phyloP scores from a whole-genome alignment of 169 alveolate species.

The Toxoplasma gondii region DNA sequence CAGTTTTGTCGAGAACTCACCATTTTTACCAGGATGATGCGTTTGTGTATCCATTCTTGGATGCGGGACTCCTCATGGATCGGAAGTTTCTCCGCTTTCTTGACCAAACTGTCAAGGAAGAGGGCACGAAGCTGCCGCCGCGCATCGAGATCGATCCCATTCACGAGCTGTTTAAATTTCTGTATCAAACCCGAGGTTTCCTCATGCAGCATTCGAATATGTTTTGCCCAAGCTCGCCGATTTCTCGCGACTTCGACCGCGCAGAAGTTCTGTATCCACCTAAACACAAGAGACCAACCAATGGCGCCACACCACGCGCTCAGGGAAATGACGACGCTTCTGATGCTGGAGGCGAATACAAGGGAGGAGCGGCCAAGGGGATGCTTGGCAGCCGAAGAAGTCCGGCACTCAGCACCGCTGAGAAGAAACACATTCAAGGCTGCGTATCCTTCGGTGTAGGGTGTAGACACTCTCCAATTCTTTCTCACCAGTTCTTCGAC shows the following conservation, averaged over 20 bases:
- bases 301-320: not conserved
- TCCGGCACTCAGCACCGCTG: not conserved
- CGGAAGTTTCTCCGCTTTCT: not conserved
- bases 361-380: not conserved
- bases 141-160: slow-evolving; percentile 39
- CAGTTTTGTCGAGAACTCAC: slow-evolving; percentile 2
- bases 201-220: slow-evolving; percentile 43
- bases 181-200: slow-evolving; percentile 26
- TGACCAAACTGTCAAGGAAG: not conserved
- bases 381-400: not conserved
- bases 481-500: slow-evolving; percentile 59
- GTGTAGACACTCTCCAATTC: slow-evolving; percentile 49
- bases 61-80: slow-evolving; percentile 36
- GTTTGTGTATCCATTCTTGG: slow-evolving; percentile 42
- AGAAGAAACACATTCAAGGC: not conserved
- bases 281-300: not conserved
- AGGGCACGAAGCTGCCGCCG: not conserved
- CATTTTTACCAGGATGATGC: slow-evolving; percentile 36
- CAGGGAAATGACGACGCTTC: not conserved
- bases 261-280: slow-evolving; percentile 39
- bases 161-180: slow-evolving; percentile 41
- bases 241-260: slow-evolving; percentile 24
- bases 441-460: slow-evolving; percentile 54
- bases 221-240: slow-evolving; percentile 47
- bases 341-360: slow-evolving; percentile 13